These are phyloP conservation scores for Colletotrichum euphorbiae DNA, from an alignment of 2,329 filamentous ascomycete genomes.

Conservation along the genomic window DNA sequence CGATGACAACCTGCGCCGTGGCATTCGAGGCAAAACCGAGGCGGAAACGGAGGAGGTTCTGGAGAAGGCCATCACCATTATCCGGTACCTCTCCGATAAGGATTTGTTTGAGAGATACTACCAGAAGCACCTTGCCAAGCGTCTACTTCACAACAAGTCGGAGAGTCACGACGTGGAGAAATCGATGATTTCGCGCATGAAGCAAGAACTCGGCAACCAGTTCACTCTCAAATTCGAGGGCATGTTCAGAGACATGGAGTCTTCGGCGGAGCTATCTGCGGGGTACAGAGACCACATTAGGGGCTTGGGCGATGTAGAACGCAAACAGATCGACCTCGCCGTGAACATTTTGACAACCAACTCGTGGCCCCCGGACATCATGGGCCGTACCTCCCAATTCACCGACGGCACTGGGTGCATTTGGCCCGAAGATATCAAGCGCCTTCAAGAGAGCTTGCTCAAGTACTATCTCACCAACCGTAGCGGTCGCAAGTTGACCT, in stretches of 20 bases:
- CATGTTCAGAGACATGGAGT: constrained; percentile 97
- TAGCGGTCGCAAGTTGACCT: constrained; percentile 88
- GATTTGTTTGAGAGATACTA: constrained; percentile 98
- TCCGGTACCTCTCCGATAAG: constrained; percentile 90
- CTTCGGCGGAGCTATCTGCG: constrained; percentile 84
- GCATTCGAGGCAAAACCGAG: constrained; percentile 93
- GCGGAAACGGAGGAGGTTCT: constrained; percentile 84
- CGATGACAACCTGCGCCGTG: constrained; percentile 94
- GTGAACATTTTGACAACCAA: constrained; percentile 92
- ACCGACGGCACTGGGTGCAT: constrained; percentile 68
- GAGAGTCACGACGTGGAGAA: constrained; percentile 93
- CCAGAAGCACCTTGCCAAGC: constrained; percentile 93
- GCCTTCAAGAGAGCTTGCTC: constrained; percentile 85
- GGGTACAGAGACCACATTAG: constrained; percentile 78
- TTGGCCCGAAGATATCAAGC: constrained; percentile 80
- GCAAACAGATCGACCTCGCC: constrained; percentile 78
- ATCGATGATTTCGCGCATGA: constrained; percentile 96
- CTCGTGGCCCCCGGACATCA: constrained; percentile 93
- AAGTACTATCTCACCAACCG: constrained; percentile 89
- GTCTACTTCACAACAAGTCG: constrained; percentile 88
- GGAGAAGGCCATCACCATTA: constrained; percentile 88
- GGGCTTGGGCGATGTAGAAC: constrained; percentile 61
- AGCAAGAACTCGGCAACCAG: constrained; percentile 92
- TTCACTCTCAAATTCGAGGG: constrained; percentile 94
- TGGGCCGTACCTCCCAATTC: constrained; percentile 71